Conservation (phyloP, 495 filamentous ascomycete genomes). For the Aspergillus panamensis region DNA sequence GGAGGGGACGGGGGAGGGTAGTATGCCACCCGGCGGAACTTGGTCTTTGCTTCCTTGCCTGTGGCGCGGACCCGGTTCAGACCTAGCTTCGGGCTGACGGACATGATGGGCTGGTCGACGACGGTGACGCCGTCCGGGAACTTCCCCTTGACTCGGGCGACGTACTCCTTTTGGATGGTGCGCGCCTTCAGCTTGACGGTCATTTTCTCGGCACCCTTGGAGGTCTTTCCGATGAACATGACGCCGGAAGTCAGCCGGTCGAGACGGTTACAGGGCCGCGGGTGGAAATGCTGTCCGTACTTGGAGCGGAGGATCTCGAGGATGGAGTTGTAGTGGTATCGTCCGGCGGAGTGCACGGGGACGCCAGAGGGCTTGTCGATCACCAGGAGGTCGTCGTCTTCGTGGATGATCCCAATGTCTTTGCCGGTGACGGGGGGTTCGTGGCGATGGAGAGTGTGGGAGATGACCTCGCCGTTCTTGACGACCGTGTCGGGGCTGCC, state of each 20-base stretch:
- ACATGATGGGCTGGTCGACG: constrained; percentile 90
- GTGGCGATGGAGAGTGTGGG: constrained; percentile 91
- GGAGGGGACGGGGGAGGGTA: constrained; percentile 62
- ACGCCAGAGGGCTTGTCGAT: constrained; percentile 96
- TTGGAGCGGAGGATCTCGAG: constrained; percentile 89
- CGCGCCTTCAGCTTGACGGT: constrained; percentile 65
- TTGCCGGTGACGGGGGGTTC: constrained; percentile 87
- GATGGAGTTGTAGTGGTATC: constrained; percentile 92
- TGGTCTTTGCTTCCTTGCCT: constrained; percentile 82
- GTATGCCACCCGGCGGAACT: constrained; percentile 86
- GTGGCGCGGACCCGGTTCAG: constrained; percentile 89
- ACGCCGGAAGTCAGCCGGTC: constrained; percentile 91
- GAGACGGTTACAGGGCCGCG: constrained; percentile 87
- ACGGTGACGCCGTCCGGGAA: constrained; percentile 80
- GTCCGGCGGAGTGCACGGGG: constrained; percentile 89
- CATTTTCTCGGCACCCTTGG: constrained; percentile 74
- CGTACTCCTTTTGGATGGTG: constrained; percentile 87
- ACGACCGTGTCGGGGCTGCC: constrained; percentile 55
- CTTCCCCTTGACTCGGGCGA: constrained; percentile 84
- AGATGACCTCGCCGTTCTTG: constrained; percentile 81
- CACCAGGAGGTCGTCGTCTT: constrained; percentile 86
- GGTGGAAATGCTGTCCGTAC: constrained; percentile 63
- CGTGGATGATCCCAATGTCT: constrained; percentile 77
- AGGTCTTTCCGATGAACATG: constrained; percentile 92
- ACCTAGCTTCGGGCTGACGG: constrained; percentile 91